Percentiles rank a stretch among this genome's conserved stretches.
These are phyloP conservation scores for Aspergillus sparsus DNA, from an alignment of 495 filamentous ascomycete genomes.

Conservation along the genomic window DNA sequence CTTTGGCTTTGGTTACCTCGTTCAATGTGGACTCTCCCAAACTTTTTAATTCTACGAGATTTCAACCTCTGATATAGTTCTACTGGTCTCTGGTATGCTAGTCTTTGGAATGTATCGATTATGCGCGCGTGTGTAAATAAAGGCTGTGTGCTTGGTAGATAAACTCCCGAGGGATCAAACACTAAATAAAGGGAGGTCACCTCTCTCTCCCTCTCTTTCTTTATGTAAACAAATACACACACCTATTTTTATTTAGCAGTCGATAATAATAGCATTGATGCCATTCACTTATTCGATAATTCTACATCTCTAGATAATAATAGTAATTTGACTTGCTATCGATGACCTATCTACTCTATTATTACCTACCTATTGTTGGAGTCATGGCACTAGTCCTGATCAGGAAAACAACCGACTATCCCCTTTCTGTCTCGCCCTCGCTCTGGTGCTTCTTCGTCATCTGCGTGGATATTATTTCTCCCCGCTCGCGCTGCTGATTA, in stretches of 20 bases:
- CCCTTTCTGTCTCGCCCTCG: constrained; percentile 5
- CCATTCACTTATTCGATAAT: too few species aligned
- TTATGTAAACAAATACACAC: too few species aligned
- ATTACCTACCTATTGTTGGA: neutral
- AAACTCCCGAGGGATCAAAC: too few species aligned
- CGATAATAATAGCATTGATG: too few species aligned
- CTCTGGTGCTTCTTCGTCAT: constrained; percentile 11
- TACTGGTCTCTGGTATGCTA: neutral
- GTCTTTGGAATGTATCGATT: neutral
- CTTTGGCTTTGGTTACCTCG: constrained; percentile 20
- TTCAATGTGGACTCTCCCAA: constrained; percentile 8
- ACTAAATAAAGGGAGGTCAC: too few species aligned
- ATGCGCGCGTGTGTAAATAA: neutral
- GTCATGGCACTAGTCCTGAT: constrained; percentile 6
- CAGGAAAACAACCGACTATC: neutral
- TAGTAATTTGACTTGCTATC: too few species aligned
- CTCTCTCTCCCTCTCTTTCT: too few species aligned
- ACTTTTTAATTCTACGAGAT: constrained; percentile 2
- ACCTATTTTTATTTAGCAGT: too few species aligned
- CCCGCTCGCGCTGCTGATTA: constrained; percentile 11
- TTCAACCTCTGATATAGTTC: neutral
- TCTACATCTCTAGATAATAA: too few species aligned
- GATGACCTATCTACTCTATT: neutral
- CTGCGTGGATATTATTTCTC: constrained; percentile 18
- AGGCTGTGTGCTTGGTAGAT: neutral